A percentile compares a stretch with the other conserved stretches of the same genome.
Conservation (phyloP, 768 basidiomycete genomes). For the Boletus rubroflammeus region DNA sequence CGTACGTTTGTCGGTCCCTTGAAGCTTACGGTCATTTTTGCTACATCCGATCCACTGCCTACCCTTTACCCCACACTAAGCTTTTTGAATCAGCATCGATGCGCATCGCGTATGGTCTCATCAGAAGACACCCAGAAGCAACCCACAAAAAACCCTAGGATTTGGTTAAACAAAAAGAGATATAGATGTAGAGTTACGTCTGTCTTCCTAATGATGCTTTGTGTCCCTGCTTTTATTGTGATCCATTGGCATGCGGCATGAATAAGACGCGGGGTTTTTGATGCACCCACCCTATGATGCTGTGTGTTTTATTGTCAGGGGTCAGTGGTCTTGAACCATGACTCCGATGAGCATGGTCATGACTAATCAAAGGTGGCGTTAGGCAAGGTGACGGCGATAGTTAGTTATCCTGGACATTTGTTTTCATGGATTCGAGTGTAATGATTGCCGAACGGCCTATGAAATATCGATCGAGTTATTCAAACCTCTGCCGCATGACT, state of each 20-base stretch:
- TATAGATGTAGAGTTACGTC: not conserved
- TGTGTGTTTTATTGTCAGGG: not conserved
- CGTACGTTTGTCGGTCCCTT: not conserved
- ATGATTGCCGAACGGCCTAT: too few relatives aligned
- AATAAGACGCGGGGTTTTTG: not conserved
- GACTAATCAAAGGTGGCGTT: not conserved
- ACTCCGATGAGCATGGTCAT: not conserved
- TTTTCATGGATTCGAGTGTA: not conserved
- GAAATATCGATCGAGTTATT: not conserved
- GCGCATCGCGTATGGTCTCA: not conserved
- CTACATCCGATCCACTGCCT: not conserved
- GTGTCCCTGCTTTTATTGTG: too few relatives aligned
- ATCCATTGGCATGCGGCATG: not conserved
- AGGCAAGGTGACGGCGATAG: not conserved
- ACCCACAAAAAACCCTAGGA: not conserved
- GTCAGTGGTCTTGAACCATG: not conserved
- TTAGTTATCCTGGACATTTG: not conserved
- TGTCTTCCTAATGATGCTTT: not conserved
- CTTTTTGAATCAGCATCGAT: not conserved
- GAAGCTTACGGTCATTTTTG: not conserved
- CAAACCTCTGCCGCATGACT: not conserved
- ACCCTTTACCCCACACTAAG: not conserved
- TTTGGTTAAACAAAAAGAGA: too few relatives aligned
- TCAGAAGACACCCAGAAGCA: not conserved
- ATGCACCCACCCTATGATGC: not conserved